Evolutionary conservation across 2,329 filamentous ascomycete genomes (phyloP), one percentile per base, ranked within the genome.

Genomic region (Monosporascus sp.): DNA sequence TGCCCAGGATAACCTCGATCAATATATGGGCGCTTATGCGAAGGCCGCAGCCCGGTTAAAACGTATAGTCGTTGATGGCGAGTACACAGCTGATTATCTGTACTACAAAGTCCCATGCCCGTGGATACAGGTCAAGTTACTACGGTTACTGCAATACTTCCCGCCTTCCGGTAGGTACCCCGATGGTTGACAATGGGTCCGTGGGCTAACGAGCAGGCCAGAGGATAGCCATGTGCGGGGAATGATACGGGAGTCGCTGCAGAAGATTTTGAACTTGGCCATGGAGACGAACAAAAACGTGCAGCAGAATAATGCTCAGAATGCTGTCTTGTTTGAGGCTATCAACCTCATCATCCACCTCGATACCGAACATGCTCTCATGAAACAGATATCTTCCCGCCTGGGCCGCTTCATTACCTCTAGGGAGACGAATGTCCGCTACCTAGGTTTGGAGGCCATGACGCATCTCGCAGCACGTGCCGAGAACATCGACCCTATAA

Each of bases 71-170:
- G 86, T 97, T 25, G 93, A 97, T 62, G 87, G 88, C 58, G 93
- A 99, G 62, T 94, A 90, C 65, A 83, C 90, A 0, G 82, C 85
- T 52, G 94, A 97, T 68, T 99, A 99, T 68, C 82, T 97, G 25
- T 99, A 99, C 76, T 99, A 99, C 78, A 97, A 97, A 67, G 94
- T 99, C n/a, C 94, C 94, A 1, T 99, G 94, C 67, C 94, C 94
- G 3, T 99, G 94, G 94, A 86, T 99, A 54, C 92, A 97, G 72
- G 89, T 97, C 65, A 99, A 99, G 74, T 80, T 99, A 18, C 74
- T 99, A 60, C 85, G 92, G 57, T 74, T 99, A 56, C 78, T 99
- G 59, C 94, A 99, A 72, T 99, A 97, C 70, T 99, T 96, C 71
- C 89, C 92, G 25, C 93, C 94, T 46, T 95, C 94, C 68, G 87